Base-by-base conservation (phyloP, 1,284 basidiomycete genomes). In the Austroboletus novae-zelandiae region DNA sequence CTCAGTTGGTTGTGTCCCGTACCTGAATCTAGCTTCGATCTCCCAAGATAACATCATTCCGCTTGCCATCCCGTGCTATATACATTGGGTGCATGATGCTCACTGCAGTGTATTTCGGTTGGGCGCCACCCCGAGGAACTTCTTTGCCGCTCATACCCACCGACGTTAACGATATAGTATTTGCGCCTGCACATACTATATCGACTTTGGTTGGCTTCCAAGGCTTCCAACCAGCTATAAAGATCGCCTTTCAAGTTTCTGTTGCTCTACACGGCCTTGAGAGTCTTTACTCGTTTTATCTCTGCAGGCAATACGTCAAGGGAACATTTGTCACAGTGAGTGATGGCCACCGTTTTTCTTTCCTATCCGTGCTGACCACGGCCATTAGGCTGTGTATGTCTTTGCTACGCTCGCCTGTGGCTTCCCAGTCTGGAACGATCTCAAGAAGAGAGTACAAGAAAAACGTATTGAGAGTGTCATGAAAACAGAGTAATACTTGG, bases 381-480 rank as follows among this genome's bases (percentile, higher is more conserved):
- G 34, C 51, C 15, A 2, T 2, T 25, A 88, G 84, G 54, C 67
- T 3, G 58, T 70, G 27, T 88, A 87, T 65, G 61, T 81, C 10
- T 41, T 76, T 0, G 60, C 74, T 2, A 80, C 83, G 0, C 30
- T 83, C 1, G 1, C 78, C 0, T 68, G 75, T 29, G 88, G 1
- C 5, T n/a, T 40, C 8, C 54, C 54, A 4, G 71, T 81, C 9
- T 80, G 79, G 68, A 37, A 55, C 7, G 66, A 80, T 49, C 66
- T 89, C 52, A 71, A 79, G 40, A 74, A 71, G 54, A 74, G 78
- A 27, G 78, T 88, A 10, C 84, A 89, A 54, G 70, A 71, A 29
- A 81, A 81, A 14, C 75, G 86, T 2, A 90, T 89, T 35, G 81
- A 86, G 49, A 87, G 85, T 44, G 84, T 89, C 11, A 81, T 85